Base-by-base conservation (phyloP, 2,329 filamentous ascomycete species). In the Colletotrichum nymphaeae region DNA sequence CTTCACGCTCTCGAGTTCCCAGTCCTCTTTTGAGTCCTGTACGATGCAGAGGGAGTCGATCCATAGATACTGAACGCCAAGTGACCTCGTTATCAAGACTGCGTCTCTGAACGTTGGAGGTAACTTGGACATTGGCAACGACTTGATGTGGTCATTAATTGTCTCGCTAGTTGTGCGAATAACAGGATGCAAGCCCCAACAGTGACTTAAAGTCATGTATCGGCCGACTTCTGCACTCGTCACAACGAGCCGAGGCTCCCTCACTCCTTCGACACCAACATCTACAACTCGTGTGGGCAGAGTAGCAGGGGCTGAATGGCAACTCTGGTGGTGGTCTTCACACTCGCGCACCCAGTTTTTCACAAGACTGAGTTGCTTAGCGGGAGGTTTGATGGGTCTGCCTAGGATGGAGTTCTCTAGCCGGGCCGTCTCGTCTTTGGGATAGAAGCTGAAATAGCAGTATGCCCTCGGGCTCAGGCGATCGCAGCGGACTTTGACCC, bases 1-100 rank as follows among this genome's bases (percentile, higher is more conserved):
- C 30, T 64, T 35, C 4, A 28, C 30, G 30, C n/a, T 55, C 49
- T 64, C 49, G 19, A 55, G n/a, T 16, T 64, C 62, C 62, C 46
- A 55, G 19, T 55, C 49, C 14, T 64, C 28, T 9, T 26, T 26
- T 2, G 46, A 55, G 24, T 67, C 57, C 14, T 74, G 72, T 9
- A 74, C 14, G n/a, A 74, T 71, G 57, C 72, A 71, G 22, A 74
- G 57, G 5, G 46, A 58, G 16, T 74, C 72, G 16, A 74, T 67
- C 72, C 67, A 71, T 24, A 67, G 6, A 26, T 67, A 67, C 11
- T 22, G 56, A 22, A 74, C 42, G 2, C 57, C 55, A 5, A 70
- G 57, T 1, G 55, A 35, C 9, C 62, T 55, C 26, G 71, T 67
- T 26, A 73, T 56, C 5, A 32, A 4, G 6, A 73, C 63, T 19